These are phyloP conservation scores for Lachnellula arida DNA, from an alignment of 2,329 filamentous ascomycete genomes.

Conservation along the genomic window DNA sequence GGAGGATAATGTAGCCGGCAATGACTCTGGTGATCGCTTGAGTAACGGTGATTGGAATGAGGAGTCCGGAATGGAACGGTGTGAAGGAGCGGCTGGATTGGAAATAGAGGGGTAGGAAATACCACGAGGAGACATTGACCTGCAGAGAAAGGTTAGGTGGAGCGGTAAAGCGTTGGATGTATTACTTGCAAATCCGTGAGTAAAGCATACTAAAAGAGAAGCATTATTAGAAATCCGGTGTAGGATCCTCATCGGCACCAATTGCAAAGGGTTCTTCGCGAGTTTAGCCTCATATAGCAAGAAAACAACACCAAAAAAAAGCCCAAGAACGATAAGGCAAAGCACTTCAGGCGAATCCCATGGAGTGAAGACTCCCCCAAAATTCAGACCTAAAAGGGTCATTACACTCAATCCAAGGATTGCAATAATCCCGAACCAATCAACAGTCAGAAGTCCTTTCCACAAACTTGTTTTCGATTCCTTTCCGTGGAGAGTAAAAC, in stretches of 20 bases:
- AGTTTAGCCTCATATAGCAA: constrained; percentile 68
- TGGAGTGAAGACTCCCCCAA: not conserved
- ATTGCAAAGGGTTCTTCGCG: constrained; percentile 67
- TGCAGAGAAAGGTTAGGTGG: not conserved
- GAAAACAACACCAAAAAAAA: constrained; percentile 46
- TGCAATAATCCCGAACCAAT: not conserved
- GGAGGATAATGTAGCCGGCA: constrained; percentile 44
- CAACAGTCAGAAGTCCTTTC: not conserved
- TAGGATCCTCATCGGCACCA: constrained; percentile 73
- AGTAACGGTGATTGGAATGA: constrained; percentile 22
- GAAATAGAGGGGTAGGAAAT: constrained; percentile 53
- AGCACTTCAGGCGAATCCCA: constrained; percentile 73
- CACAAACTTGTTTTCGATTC: not conserved
- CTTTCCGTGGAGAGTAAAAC: not conserved
- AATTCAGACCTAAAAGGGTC: constrained; percentile 61
- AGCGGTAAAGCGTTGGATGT: not conserved
- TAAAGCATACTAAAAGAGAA: constrained; percentile 61
- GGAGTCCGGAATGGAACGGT: not conserved
- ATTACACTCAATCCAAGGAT: not conserved
- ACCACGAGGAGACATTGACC: constrained; percentile 44
- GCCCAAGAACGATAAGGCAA: constrained; percentile 47
- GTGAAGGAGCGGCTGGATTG: constrained; percentile 62
- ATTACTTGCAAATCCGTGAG: constrained; percentile 53
- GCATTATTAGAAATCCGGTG: constrained; percentile 59
- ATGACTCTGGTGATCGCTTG: constrained; percentile 42